These are phyloP conservation scores for Monosporascus sp. DNA, from an alignment of 2,329 filamentous ascomycete genomes.

Conservation along the genomic window DNA sequence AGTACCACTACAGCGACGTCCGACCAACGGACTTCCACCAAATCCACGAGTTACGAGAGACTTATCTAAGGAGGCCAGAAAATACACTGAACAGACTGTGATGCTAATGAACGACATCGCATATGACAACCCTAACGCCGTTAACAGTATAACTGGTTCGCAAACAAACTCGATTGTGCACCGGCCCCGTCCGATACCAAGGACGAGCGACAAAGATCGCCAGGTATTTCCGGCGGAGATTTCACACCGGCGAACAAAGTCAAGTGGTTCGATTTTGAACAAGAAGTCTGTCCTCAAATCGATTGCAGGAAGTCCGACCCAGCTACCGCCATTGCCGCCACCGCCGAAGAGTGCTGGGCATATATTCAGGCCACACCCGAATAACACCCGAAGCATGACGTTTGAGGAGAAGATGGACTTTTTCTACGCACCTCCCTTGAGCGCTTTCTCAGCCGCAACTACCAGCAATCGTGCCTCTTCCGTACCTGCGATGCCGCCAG, in stretches of 20 bases:
- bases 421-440: constrained; percentile 38
- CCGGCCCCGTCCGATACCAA: constrained; percentile 51
- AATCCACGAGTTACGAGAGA: constrained; percentile 37
- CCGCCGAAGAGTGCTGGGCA: constrained; percentile 38
- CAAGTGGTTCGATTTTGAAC: constrained; percentile 39
- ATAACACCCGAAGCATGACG: constrained; percentile 53
- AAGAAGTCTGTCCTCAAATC: constrained; percentile 42
- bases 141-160: constrained; percentile 43
- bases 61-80: constrained; percentile 21
- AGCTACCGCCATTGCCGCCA: constrained; percentile 47
- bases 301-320: constrained; percentile 40
- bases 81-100: constrained; percentile 40
- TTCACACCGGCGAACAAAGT: constrained; percentile 45
- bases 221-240: constrained; percentile 42
- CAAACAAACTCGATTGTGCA: constrained; percentile 43
- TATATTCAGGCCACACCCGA: constrained; percentile 38
- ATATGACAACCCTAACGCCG: constrained; percentile 46
- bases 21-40: constrained; percentile 41
- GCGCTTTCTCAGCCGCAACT: constrained; percentile 12
- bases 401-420: constrained; percentile 53
- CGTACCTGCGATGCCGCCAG: constrained; percentile 39
- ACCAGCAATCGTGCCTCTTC: constrained; percentile 30
- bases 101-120: constrained; percentile 53
- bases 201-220: constrained; percentile 41
- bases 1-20: constrained; percentile 38